phyloP scores from a whole-genome alignment of 1,284 basidiomycete species.

The Mycena citricolor region DNA sequence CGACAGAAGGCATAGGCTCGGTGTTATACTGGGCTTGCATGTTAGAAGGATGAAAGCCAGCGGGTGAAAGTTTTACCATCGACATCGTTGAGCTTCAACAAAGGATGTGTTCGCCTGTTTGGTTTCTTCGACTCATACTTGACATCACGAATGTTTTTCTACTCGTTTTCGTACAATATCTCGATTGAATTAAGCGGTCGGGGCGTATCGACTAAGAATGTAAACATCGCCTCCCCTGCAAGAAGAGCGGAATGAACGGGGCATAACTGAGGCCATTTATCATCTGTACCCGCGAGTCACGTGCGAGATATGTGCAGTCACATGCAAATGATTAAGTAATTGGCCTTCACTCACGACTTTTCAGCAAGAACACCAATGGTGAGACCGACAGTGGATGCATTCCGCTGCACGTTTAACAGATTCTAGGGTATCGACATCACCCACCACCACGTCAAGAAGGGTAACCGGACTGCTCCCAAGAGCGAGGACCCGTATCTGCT shows the following conservation, averaged over 20 bases:
- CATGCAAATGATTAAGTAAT: neutral
- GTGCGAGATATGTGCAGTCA: neutral
- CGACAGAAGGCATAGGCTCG: constrained; percentile 58
- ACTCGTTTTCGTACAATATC: neutral
- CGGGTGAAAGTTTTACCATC: constrained; percentile 55
- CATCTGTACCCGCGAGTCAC: no score
- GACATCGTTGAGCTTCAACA: constrained; percentile 46
- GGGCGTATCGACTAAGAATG: constrained; percentile 1
- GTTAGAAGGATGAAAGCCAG: constrained; percentile 12
- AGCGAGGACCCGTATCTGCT: constrained; percentile 99
- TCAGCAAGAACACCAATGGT: constrained; percentile 76
- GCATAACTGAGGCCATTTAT: neutral
- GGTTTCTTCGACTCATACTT: constrained; percentile 28
- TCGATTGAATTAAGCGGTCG: neutral
- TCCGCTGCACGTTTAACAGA: constrained; percentile 23
- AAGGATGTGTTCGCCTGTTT: constrained; percentile 46
- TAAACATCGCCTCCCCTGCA: neutral
- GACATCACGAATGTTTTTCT: no score
- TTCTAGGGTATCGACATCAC: constrained; percentile 95
- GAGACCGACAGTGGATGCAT: constrained; percentile 48
- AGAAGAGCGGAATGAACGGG: neutral
- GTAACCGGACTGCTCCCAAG: constrained; percentile 91
- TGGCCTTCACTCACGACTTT: constrained; percentile 23
- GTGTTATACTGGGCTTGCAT: constrained; percentile 53
- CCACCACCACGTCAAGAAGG: constrained; percentile 99